Base-by-base conservation (phyloP, 768 basidiomycete species). In the Chlorophyllum brunneum region DNA sequence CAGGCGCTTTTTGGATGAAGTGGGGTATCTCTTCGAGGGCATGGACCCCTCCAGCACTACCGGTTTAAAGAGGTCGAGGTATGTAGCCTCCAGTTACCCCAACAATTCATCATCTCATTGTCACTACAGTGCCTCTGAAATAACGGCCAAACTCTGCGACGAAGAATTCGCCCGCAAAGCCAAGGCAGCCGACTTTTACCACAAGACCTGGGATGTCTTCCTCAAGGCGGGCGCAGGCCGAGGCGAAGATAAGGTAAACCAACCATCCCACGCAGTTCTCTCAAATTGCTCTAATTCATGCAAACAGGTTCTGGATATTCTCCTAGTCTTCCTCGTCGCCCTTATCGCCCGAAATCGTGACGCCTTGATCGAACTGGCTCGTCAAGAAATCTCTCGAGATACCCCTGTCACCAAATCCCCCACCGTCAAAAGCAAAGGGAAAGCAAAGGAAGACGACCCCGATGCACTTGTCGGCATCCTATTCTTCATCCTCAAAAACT, bases 1-100 rank as follows among this genome's bases (percentile, higher is more conserved):
- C 48, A 74, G 90, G 56, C 72, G 88, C 13, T 92, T 92, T 61
- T 65, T 91, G 37, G 91, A 93, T 55, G 90, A 92, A 60, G 79
- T 91, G 2, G 91, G 91, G 0, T 93, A 92, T 67, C 67, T 92
- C 4, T 86, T 92, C 55, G 91, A 93, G 65, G 88, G 91, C 0
- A 76, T 92, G 67, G 80, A 82, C 23, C 58, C 65, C 8, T 70
- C 71, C 13, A 77, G 74, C 13, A 72, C 76, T 8, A 59, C 82
- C 40, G 74, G 78, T 2, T 72, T 92, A 22, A 75, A 83, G 43
- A 76, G 88, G 57, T 79, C 85, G 9, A 92, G 87, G 89, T 87
- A 53, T 24, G 15, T 23, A 36, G 3, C 41, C 11, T 43, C 26
- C 11, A 37, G 4, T 43, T 27, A 8, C 22, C 39, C n/a, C 18